Base-by-base conservation (phyloP, 2,329 filamentous ascomycete species). In the Clonostachys sp. region DNA sequence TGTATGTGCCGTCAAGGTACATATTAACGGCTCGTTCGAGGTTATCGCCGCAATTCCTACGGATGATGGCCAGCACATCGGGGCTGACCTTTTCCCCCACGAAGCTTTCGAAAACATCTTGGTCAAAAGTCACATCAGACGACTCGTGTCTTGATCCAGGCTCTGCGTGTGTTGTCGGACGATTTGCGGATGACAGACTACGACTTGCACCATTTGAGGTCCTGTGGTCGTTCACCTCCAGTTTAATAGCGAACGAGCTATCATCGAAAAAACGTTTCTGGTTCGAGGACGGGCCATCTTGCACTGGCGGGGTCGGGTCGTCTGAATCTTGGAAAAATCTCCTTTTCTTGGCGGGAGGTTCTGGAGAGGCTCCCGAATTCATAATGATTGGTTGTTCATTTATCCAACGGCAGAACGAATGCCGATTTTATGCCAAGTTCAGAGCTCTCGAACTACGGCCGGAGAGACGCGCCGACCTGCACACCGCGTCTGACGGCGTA, bases 1-100 rank as follows among this genome's bases (percentile, higher is more conserved):
- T 82, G 75, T 83, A 86, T 5, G 83, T 86, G 17, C 82, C 83
- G 51, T 87, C 84, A 51, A 86, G 80, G 57, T 84, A 87, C 78
- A 86, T 85, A 50, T 85, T 85, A 48, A 86, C 77, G 7, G 83
- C 83, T 50, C 74, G 72, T 56, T 86, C 78, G 14, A 86, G 70
- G 51, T 83, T 72, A 46, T 78, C 68, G 20, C 75, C 75, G 46
- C 81, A 84, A 41, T 72, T 70, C 9, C 73, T 65, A n/a, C 71
- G 71, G 17, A 87, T 72, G 5, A 71, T 61, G 7, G 65, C 63
- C 44, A 86, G 56, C 1, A 72, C 63, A 20, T 79, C 70, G 0
- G 68, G 50, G 7, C 69, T 61, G 17, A 87, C 69, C 45, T 77
- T 76, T 48, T 78, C 74, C 35, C 82, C 83, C 18, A 86, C 65